phyloP scores from a whole-genome alignment of 768 basidiomycete genomes.

The Fibroporia radiculosa region DNA sequence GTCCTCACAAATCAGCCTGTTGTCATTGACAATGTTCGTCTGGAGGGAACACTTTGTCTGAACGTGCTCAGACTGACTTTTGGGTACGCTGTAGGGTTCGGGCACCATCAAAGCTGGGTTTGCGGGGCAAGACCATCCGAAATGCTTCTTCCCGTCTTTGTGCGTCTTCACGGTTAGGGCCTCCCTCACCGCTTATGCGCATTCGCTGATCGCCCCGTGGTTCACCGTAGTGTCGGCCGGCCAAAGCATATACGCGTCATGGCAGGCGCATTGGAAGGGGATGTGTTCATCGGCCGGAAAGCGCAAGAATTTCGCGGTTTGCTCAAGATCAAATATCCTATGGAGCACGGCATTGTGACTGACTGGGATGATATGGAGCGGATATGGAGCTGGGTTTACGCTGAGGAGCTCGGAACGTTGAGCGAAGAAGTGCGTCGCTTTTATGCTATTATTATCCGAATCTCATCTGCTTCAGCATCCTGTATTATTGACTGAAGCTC shows the following conservation, averaged over 20 bases:
- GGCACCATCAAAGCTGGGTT: constrained; percentile 99
- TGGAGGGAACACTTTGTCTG: constrained; percentile 5
- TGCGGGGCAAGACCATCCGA: constrained; percentile 97
- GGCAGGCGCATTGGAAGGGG: constrained; percentile 95
- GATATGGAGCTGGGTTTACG: constrained; percentile 98
- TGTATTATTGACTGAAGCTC: constrained; percentile 94
- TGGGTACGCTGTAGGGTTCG: constrained; percentile 61
- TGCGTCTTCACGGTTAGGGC: constrained; percentile 46
- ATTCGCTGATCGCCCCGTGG: constrained; percentile 7
- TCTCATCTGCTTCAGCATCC: constrained; percentile 63
- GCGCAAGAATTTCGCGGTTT: constrained; percentile 95
- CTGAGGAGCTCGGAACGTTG: constrained; percentile 89
- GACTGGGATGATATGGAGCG: constrained; percentile 99
- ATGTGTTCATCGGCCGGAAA: constrained; percentile 90
- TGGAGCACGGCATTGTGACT: constrained; percentile 98
- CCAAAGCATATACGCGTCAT: constrained; percentile 98
- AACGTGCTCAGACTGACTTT: constrained; percentile 20
- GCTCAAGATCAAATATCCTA: constrained; percentile 97
- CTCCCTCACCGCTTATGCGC: constrained; percentile 11
- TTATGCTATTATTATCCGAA: constrained; percentile 3
- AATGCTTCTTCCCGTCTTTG: constrained; percentile 99
- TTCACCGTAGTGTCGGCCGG: constrained; percentile 68
- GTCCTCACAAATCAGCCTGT: constrained; percentile 98
- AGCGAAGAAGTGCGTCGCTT: constrained; percentile 79
- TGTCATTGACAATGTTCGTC: constrained; percentile 92